Conservation (phyloP, 129 eudicot species). For the Erigeron canadensis region DNA sequence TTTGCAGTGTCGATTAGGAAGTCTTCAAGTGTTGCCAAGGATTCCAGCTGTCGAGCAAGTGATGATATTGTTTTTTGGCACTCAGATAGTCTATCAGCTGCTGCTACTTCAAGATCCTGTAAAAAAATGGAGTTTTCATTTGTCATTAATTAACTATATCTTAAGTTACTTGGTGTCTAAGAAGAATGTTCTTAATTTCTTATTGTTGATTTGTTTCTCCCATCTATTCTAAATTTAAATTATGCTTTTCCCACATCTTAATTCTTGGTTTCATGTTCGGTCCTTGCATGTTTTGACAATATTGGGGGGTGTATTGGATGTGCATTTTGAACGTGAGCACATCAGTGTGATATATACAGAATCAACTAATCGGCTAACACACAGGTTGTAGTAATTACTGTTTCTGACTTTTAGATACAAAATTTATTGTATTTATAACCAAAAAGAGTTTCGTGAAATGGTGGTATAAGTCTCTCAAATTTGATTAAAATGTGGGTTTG, state of each 20-base stretch:
- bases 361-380: too few species aligned
- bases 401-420: too few species aligned
- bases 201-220: neutral
- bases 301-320: too few species aligned
- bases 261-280: neutral
- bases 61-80: conserved; percentile 83
- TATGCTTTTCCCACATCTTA: neutral
- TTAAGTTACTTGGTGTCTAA: too few species aligned
- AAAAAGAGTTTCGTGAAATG: neutral
- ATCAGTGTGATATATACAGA: too few species aligned
- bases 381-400: too few species aligned
- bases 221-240: neutral
- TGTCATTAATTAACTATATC: neutral
- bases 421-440: too few species aligned
- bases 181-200: too few species aligned
- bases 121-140: neutral
- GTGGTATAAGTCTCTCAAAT: neutral
- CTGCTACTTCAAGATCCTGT: conserved; percentile 66
- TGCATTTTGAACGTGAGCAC: too few species aligned
- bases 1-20: conserved; percentile 68
- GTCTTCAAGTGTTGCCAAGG: conserved; percentile 80
- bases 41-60: conserved; percentile 57
- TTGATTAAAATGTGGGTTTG: neutral
- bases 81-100: conserved; percentile 77
- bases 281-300: too few species aligned